Evolutionary conservation across 371 early-diverging fungal species (phyloP).

Genomic region (Umbelopsis sp.): DNA sequence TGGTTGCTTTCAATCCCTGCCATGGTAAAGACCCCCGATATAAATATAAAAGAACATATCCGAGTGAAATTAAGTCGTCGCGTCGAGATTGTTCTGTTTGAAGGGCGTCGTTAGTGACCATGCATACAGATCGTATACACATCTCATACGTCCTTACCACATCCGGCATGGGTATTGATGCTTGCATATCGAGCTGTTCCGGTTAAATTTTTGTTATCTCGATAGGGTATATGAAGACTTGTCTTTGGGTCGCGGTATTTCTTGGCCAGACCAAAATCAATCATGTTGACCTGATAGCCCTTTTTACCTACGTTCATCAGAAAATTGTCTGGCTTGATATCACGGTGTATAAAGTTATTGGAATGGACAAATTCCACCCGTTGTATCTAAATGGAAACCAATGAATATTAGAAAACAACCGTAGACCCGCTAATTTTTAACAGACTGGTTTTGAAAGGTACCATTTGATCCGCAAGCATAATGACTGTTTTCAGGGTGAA

Average conservation of each 20-base stretch:
- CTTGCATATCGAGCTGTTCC: constrained; percentile 99
- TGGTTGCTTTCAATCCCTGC: constrained; percentile 99
- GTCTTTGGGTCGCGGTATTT: constrained; percentile 97
- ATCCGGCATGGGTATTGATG: constrained; percentile 98
- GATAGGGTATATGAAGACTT: constrained; percentile 97
- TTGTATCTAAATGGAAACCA: constrained; percentile 67
- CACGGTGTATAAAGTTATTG: constrained; percentile 79
- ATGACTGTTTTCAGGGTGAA: constrained; percentile 99
- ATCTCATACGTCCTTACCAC: constrained; percentile 62
- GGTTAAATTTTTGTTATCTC: constrained; percentile 98
- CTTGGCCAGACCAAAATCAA: constrained; percentile 99
- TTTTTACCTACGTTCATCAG: constrained; percentile 96
- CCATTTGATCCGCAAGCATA: constrained; percentile 97
- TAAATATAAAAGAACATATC: constrained; percentile 99
- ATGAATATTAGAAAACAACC: not conserved
- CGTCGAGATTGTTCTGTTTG: constrained; percentile 96
- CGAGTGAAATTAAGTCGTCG: constrained; percentile 99
- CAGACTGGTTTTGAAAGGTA: constrained; percentile 41
- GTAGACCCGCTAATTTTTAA: no score
- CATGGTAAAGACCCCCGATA: constrained; percentile 98
- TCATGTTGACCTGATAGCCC: constrained; percentile 96
- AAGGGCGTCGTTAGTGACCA: not conserved
- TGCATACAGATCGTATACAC: not conserved
- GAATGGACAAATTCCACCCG: constrained; percentile 97
- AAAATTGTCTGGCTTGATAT: constrained; percentile 99